Conservation (phyloP, 768 basidiomycete genomes). For the Ramaria sp. region DNA sequence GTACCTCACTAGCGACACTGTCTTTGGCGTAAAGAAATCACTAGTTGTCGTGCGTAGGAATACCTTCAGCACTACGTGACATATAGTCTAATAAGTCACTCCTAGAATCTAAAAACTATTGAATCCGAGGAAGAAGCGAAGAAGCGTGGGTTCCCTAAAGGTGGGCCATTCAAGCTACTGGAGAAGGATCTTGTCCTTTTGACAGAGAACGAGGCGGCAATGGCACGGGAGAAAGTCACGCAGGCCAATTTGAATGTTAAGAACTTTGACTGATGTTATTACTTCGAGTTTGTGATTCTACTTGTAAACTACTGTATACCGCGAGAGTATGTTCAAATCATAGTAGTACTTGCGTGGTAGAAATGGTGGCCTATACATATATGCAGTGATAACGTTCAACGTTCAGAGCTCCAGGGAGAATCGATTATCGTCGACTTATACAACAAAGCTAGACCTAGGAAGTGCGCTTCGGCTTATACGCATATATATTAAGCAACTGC, state of each 20-base stretch:
- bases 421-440: too few species aligned
- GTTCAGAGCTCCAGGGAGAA: neutral
- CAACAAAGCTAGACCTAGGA: too few species aligned
- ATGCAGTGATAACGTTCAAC: neutral
- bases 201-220: slow-evolving; percentile 30
- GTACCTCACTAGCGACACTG: slow-evolving; percentile 59
- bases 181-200: slow-evolving; percentile 36
- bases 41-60: slow-evolving; percentile 53
- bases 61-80: too few species aligned
- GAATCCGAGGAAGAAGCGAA: slow-evolving; percentile 43
- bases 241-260: neutral
- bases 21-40: slow-evolving; percentile 76
- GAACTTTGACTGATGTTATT: neutral
- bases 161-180: slow-evolving; percentile 38
- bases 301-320: too few species aligned
- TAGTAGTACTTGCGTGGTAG: neutral
- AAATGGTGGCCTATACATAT: neutral
- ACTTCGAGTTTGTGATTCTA: too few species aligned
- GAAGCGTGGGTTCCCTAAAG: slow-evolving; percentile 41
- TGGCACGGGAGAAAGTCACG: slow-evolving; percentile 14
- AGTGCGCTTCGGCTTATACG: too few species aligned
- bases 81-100: neutral
- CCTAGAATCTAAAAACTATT: slow-evolving; percentile 45
- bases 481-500: too few species aligned
- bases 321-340: too few species aligned